Percentiles rank a stretch among this genome's conserved stretches.
Conservation (phyloP, 345 rosid genomes). For the Eucalyptus erythrocorys region DNA sequence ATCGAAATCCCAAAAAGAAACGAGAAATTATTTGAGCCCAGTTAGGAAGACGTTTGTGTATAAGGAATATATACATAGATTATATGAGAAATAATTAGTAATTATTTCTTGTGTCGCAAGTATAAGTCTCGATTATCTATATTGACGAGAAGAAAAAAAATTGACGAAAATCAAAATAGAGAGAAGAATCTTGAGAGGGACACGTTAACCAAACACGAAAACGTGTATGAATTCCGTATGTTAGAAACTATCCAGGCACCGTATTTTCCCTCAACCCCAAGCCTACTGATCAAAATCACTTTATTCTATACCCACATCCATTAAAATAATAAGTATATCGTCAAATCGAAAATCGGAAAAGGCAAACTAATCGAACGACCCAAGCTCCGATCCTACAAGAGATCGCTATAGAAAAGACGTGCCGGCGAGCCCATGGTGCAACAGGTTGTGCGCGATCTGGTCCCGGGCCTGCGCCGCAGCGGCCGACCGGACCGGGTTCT, state of each 20-base stretch:
- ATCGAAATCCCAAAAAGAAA: not conserved
- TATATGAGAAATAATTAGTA: not conserved
- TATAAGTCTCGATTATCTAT: not conserved
- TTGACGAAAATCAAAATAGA: not conserved
- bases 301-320: not conserved
- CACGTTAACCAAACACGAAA: not conserved
- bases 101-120: fast-evolving
- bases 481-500: conserved; percentile 11
- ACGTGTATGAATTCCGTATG: not conserved
- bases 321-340: not conserved
- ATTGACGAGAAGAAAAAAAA: not conserved
- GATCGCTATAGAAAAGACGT: not conserved
- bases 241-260: not conserved
- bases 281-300: not conserved
- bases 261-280: not conserved
- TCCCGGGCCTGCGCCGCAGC: conserved; percentile 26
- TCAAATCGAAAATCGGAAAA: not conserved
- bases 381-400: not conserved
- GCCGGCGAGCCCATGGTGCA: conserved; percentile 21
- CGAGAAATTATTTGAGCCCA: not conserved
- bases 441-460: conserved; percentile 34
- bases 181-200: not conserved
- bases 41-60: not conserved
- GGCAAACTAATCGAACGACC: not conserved
- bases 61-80: not conserved